Evolutionary conservation across 2,329 filamentous ascomycete genomes (phyloP).

Genomic region (Pestalotiopsis sp.): DNA sequence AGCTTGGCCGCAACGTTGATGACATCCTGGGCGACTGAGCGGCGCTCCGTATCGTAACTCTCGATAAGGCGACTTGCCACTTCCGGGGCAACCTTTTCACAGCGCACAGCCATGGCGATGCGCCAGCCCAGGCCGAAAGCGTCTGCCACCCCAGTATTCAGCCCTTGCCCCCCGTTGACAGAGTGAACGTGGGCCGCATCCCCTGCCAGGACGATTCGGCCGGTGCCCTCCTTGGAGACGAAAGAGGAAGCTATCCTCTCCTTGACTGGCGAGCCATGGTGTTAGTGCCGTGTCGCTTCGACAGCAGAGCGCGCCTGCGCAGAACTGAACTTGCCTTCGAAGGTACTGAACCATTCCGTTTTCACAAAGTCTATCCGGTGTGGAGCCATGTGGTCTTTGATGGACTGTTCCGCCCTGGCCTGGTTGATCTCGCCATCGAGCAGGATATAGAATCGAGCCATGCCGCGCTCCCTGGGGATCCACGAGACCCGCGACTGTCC

Average conservation of each 20-base stretch:
- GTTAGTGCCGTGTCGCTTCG: neutral
- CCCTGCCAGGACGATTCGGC: conserved; percentile 54
- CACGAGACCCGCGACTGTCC: conserved; percentile 49
- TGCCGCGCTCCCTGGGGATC: conserved; percentile 50
- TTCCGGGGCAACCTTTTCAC: conserved; percentile 22
- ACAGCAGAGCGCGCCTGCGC: neutral
- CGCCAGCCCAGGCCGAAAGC: conserved; percentile 60
- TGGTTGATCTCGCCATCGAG: conserved; percentile 48
- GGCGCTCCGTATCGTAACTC: conserved; percentile 48
- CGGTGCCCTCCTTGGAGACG: conserved; percentile 40
- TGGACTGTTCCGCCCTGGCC: conserved; percentile 41
- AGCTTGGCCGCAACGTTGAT: conserved; percentile 49
- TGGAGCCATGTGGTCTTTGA: conserved; percentile 46
- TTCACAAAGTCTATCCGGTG: conserved; percentile 43
- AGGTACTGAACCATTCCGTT: conserved; percentile 54
- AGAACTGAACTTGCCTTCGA: conserved; percentile 38
- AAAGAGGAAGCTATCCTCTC: conserved; percentile 43
- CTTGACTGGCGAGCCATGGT: conserved; percentile 36
- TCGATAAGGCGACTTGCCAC: conserved; percentile 33
- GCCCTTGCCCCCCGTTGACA: conserved; percentile 58
- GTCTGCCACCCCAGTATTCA: conserved; percentile 62
- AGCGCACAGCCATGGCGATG: conserved; percentile 34
- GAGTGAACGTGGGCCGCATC: conserved; percentile 61
- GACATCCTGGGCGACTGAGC: conserved; percentile 45
- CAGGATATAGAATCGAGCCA: conserved; percentile 50